Evolutionary conservation across 2,329 filamentous ascomycete genomes (phyloP), one percentile per base, ranked within the genome.

Genomic region (Neobulgaria alba): DNA sequence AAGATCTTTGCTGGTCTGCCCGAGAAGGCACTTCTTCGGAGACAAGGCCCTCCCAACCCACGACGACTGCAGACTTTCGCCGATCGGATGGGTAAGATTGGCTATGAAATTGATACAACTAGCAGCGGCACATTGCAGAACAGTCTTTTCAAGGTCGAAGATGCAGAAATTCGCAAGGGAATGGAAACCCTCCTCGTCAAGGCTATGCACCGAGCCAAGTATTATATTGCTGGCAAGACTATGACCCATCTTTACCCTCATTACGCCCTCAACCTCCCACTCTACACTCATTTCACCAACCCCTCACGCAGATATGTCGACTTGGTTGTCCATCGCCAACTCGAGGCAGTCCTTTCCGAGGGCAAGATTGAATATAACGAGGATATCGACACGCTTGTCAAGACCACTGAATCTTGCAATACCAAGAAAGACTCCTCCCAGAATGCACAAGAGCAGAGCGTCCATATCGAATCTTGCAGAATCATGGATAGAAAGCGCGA

Each of bases 361-460:
- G 85, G 85, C 48, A 75, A 81, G 48, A 73, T 85, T 35, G 88
- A 95, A 57, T 95, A 92, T 62, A 79, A 69, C 3, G 92, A 98
- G 52, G 92, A 98, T 47, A 64, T 92, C 46, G 92, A 98, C 60
- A 81, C 72, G 42, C 71, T 98, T 31, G 80, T 80, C 56, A 98
- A 96, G 77, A 94, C 85, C 37, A 85, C 89, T 7, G 92, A 98
- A 64, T 79, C 86, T 53, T 95, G 87, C 73, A 98, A 98, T 69
- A 95, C 85, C 60, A 98, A 96, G 79, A 98, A 96, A 65, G 92
- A 98, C 61, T 96, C 89, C 10, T 88, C 92, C 1, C 90, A 95
- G 67, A 92, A 87, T 57, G 92, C 92, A 10, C 92, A 98, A 63
- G 92, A 98, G 63, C 92, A 98, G 68, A 96, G 92, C 63, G 88